Conservation (phyloP, 306 rosid genomes). For the Chamaecrista fasciculata region DNA sequence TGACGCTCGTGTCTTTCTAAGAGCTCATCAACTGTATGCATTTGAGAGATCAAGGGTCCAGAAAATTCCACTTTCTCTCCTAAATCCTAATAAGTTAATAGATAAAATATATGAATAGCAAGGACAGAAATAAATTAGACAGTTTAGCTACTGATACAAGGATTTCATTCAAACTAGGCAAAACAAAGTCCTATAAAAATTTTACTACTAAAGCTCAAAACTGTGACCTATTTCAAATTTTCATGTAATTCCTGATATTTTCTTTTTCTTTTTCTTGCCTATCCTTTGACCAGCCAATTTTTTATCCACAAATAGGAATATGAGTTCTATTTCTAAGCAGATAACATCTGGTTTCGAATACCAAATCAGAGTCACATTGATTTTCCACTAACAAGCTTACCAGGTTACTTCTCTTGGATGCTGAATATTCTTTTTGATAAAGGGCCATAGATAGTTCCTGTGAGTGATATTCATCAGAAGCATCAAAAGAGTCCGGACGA, state of each 20-base stretch:
- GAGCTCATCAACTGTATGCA: conserved; percentile 85
- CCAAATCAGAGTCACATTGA: conserved; percentile 4
- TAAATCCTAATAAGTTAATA: conserved; percentile 61
- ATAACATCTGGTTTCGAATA: neutral
- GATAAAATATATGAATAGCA: conserved; percentile 7
- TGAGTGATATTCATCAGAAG: conserved; percentile 88
- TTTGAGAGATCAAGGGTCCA: conserved; percentile 86
- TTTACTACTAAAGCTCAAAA: neutral
- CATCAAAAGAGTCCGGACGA: conserved; percentile 87
- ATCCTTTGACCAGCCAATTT: neutral
- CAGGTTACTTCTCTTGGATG: conserved; percentile 67
- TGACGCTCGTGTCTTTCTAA: conserved; percentile 90
- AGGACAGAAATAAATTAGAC: conserved; percentile 10
- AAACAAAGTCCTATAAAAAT: neutral
- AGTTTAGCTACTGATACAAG: conserved; percentile 5
- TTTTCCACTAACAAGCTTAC: conserved; percentile 48
- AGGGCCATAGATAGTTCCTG: conserved; percentile 74
- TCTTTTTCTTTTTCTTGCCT: neutral
- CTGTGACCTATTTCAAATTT: neutral
- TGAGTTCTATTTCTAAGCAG: neutral
- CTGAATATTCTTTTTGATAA: conserved; percentile 67
- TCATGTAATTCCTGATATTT: neutral
- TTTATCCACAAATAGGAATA: neutral
- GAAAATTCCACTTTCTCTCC: conserved; percentile 89
- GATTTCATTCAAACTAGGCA: neutral